Evolutionary conservation across 108 stramenopile genomes (phyloP), one percentile per base, ranked within the genome.

Genomic region (Skeletonema menzelii): DNA sequence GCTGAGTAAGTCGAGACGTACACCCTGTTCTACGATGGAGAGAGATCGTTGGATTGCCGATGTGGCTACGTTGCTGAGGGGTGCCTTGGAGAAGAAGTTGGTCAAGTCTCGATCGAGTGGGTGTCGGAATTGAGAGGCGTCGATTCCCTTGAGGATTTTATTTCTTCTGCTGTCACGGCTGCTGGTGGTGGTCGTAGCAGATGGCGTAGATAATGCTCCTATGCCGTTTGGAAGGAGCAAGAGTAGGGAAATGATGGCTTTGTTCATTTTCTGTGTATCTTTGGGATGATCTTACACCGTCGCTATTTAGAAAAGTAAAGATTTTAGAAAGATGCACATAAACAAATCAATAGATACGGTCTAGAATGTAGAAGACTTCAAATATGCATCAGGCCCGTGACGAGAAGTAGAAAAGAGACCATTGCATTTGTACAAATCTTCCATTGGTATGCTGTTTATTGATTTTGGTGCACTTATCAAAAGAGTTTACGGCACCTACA

Each of bases 71-170:
- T 56, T 31, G 17, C 57, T 40, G 12, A 85, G 55, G 7, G 84
- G 86, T 49, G 63, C 56, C 2, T 30, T 60, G 38, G 56, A 56
- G 10, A 87, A 75, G 55, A 81, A 24, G 35, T 70, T 35, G 17
- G 86, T 85, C 30, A 87, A 61, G 34, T 77, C 63, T 15, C 65
- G 65, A 71, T 87, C 84, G 17, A 85, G 66, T 0, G 86, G 86
- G 59, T 87, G 84, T 8, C 84, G 86, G 59, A 87, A 87, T 46
- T 71, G 59, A 13, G 76, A 78, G 32, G 76, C 76, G 38, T 69
- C 53, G 11, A 86, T 73, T 32, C 76, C 82, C 49, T 70, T 67
- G 49, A 53, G 49, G 40, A 42, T 42, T 42, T 42, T 42, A 5
- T 42, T 40, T 40, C 2, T 40, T 42, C 11, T 42, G 40, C 3